Base-by-base conservation (phyloP, 192 early-diverging fungal species). In the Glomus cerebriforme region DNA sequence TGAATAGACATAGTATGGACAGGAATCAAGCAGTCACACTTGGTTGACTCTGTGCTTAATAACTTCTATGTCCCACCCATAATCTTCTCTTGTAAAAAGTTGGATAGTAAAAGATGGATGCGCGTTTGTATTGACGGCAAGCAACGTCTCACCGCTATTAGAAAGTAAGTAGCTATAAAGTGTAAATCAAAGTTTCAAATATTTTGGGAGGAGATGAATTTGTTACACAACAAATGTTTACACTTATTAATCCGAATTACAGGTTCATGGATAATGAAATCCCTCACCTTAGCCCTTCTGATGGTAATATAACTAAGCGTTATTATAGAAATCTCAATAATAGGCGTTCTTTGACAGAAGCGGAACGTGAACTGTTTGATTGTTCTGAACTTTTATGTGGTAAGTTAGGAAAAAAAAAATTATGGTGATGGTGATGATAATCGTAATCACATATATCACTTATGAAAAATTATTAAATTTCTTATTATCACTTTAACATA, bases 221-320 rank as follows among this genome's bases (percentile, higher is more conserved):
- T n/a, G 8, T 37, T 35, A n/a, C 27, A 43, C 31, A n/a, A 37
- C 26, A 10, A 31, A n/a, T 24, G n/a, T 34, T 34, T n/a, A 29
- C 39, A 10, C 12, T 43, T 43, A 43, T 32, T n/a, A 27, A 43
- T 59, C 24, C 19, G 49, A 10, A 70, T 63, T 37, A 67, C 71
- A 82, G 81, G 34, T 82, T 82, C 32, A 82, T 79, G 67, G 70
- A 82, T 39, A 79, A 79, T 68, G 67, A 82, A 59, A 82, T 82
- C 2, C 81, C 81, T 24, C 76, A 79, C 67, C 35, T 75, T n/a
- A 77, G 72, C 35, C 76, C 76, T 45, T 64, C 76, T 32, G 76
- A 78, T 32, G 64, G 64, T 8, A 49, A 45, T 49, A 64, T 49
- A 19, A 31, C 58, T 15, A 78, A 78, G 66, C 34, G 65, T 9